Conservation (phyloP, 169 alveolate species). For the Eimeria falciformis region DNA sequence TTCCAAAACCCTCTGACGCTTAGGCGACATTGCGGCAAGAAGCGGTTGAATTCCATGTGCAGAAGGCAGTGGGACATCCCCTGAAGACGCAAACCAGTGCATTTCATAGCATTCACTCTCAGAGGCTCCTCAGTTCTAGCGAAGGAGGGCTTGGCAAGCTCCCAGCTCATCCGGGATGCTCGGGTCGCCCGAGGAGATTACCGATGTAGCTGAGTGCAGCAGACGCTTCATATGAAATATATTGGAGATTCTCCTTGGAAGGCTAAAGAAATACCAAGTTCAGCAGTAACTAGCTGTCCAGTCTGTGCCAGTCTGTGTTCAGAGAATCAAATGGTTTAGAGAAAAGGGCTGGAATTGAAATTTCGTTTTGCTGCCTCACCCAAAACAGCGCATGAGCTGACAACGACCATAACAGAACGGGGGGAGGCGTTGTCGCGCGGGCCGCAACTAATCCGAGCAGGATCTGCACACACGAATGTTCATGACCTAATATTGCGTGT, state of each 20-base stretch:
- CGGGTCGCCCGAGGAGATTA: no score
- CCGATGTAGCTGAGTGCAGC: no score
- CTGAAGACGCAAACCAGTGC: neutral
- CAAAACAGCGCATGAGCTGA: neutral
- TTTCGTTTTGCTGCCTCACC: neutral
- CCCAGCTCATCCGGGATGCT: neutral
- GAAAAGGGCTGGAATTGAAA: neutral
- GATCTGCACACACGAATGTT: neutral
- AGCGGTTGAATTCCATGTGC: neutral
- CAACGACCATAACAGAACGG: slow-evolving; percentile 1
- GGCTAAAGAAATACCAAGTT: neutral
- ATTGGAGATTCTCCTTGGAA: neutral
- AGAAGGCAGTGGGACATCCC: neutral
- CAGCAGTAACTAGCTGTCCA: neutral
- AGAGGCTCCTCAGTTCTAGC: neutral
- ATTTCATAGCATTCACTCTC: neutral
- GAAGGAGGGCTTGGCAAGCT: neutral
- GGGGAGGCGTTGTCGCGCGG: neutral
- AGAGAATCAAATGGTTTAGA: neutral
- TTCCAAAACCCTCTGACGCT: neutral
- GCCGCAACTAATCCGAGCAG: neutral
- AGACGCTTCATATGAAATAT: neutral
- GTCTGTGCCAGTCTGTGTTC: no score
- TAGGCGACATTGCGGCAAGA: neutral
- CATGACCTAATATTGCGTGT: neutral